Evolutionary conservation across 805 yeast species (phyloP), one percentile per base, ranked within the genome.

Genomic region (Saccharomycodes ludwigii): DNA sequence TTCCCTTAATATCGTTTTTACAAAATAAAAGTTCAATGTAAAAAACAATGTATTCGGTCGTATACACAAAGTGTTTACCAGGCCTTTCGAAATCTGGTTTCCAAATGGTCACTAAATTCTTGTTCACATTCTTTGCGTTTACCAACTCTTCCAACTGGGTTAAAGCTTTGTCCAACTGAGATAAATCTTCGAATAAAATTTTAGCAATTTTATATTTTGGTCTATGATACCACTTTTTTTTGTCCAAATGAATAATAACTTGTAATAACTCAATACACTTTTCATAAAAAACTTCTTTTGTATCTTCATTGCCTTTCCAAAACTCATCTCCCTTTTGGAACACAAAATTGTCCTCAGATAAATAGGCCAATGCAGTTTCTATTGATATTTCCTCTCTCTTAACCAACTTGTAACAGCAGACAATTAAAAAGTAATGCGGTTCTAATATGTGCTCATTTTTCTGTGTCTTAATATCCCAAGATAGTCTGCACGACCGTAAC

Each of bases 41-140:
- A 46, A 76, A 79, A 29, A 59, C 50, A 15, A 82, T 68, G 47
- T 91, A 88, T 33, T 74, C 71, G 40, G 63, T 67, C 20, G 78
- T 76, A 54, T 79, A 84, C 8, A 72, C 73, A 50, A 85, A 88
- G 54, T 88, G 95, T 43, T 81, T 83, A 0, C 99, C 99, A 0
- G 96, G 91, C 14, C 93, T 58, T 51, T 93, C 98, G 43, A 65
- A 53, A 29, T 85, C 95, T 0, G 96, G 94, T 43, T 84, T 84
- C 97, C 98, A 91, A 35, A 91, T 81, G 41, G 73, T 78, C 1
- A 86, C 72, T 23, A 91, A 64, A 8, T 77, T 72, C 46, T 84
- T 80, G 26, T 73, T 71, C 3, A 71, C 65, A 1, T 84, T 63
- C 41, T 75, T 81, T 30, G 83, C 52, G 6, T 80, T 65, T 32